Evolutionary conservation across 805 yeast species (phyloP).

Genomic region (Starmerella potacharoeniae): DNA sequence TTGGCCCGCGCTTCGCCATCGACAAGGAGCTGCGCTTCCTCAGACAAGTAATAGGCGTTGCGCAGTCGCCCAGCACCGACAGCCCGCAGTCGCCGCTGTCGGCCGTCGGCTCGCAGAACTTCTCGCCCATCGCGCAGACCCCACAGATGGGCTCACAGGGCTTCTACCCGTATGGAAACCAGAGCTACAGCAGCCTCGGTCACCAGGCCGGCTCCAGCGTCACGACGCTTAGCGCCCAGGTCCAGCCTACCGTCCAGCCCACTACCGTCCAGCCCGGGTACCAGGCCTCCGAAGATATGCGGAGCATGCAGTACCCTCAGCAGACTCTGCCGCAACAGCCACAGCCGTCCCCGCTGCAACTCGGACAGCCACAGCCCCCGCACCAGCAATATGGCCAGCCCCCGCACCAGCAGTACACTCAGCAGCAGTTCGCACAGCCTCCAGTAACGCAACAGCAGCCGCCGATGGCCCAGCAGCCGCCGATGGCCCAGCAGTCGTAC

Average conservation of each 20-base stretch:
- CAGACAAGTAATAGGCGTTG: conserved; percentile 8
- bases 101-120: not conserved
- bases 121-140: conserved; percentile 1
- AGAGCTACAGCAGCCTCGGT: not conserved
- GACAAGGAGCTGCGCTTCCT: conserved; percentile 68
- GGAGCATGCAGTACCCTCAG: not conserved
- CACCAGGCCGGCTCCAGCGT: not conserved
- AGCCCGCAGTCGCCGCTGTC: conserved; percentile 3
- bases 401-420: not conserved
- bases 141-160: not conserved
- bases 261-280: not conserved
- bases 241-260: not conserved
- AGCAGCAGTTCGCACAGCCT: no score
- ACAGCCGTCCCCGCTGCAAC: not conserved
- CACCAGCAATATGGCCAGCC: not conserved
- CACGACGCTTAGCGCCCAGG: not conserved
- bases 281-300: not conserved
- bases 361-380: not conserved
- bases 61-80: not conserved
- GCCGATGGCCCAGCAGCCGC: no score
- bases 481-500: no score
- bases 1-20: conserved; percentile 91
- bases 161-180: not conserved
- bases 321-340: not conserved
- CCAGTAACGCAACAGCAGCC: no score